phyloP scores from a whole-genome alignment of 2,329 filamentous ascomycete genomes.

The Graphilbum sp. region DNA sequence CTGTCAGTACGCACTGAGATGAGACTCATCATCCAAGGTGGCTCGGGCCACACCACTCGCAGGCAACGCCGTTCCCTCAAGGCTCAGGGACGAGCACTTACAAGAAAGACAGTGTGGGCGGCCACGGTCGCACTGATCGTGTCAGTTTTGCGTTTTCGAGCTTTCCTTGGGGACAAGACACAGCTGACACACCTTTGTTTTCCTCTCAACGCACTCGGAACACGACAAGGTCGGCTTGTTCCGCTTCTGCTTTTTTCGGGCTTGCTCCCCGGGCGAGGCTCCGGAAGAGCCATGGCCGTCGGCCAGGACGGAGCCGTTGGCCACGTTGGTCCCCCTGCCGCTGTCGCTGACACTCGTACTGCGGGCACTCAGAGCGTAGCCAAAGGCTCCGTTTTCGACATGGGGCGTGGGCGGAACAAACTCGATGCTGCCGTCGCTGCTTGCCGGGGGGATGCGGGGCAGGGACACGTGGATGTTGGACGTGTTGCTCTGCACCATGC shows the following conservation, averaged over 20 bases:
- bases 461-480: slow-evolving; percentile 3
- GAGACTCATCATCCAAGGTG: too few relatives aligned
- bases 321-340: slow-evolving; percentile 1
- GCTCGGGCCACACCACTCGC: too few relatives aligned
- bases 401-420: slow-evolving; percentile 6
- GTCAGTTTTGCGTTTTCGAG: neutral
- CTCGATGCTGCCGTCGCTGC: slow-evolving; percentile 5
- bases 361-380: neutral
- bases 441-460: too few relatives aligned
- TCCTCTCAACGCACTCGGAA: slow-evolving; percentile 64
- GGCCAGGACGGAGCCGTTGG: neutral
- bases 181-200: slow-evolving; percentile 52
- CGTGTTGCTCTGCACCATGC: slow-evolving; percentile 6
- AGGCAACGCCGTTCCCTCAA: too few relatives aligned
- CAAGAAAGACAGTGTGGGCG: slow-evolving; percentile 53
- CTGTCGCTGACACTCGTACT: neutral
- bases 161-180: too few relatives aligned
- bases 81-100: too few relatives aligned
- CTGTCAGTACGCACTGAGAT: too few relatives aligned
- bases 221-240: slow-evolving; percentile 74
- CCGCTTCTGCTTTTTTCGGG: slow-evolving; percentile 60
- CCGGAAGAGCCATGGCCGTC: slow-evolving; percentile 3
- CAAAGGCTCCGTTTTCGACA: neutral
- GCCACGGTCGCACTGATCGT: slow-evolving; percentile 51
- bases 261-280: slow-evolving; percentile 18